Conservation (phyloP, 2,329 filamentous ascomycete genomes). For the Diaporthe batatas region DNA sequence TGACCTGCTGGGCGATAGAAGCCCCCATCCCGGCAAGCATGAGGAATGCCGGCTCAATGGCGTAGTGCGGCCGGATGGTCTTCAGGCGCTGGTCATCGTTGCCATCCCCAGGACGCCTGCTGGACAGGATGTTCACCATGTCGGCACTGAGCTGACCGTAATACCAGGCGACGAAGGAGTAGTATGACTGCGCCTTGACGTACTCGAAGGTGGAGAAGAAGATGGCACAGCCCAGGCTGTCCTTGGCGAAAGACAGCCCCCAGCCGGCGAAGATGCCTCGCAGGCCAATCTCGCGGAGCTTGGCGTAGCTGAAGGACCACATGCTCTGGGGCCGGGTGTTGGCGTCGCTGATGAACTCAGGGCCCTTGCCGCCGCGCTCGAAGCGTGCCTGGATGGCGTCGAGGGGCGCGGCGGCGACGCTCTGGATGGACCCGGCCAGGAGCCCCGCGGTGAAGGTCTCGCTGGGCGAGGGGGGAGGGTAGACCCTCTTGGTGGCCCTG, state of each 20-base stretch:
- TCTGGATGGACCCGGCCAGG: slow-evolving; percentile 77
- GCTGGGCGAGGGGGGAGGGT: slow-evolving; percentile 74
- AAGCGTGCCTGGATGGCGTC: slow-evolving; percentile 83
- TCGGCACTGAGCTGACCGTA: slow-evolving; percentile 72
- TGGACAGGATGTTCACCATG: slow-evolving; percentile 63
- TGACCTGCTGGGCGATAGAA: slow-evolving; percentile 75
- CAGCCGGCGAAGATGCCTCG: slow-evolving; percentile 82
- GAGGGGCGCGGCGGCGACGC: slow-evolving; percentile 78
- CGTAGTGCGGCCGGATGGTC: slow-evolving; percentile 79
- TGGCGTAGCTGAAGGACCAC: slow-evolving; percentile 78
- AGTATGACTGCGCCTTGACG: slow-evolving; percentile 80
- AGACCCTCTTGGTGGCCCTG: slow-evolving; percentile 70
- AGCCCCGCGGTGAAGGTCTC: slow-evolving; percentile 79
- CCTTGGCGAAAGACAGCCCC: slow-evolving; percentile 76
- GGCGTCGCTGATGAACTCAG: slow-evolving; percentile 56
- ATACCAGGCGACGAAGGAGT: slow-evolving; percentile 77
- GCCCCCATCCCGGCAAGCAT: slow-evolving; percentile 77
- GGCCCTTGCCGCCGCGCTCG: slow-evolving; percentile 55
- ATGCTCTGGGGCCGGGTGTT: slow-evolving; percentile 68
- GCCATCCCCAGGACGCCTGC: slow-evolving; percentile 56
- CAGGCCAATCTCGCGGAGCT: slow-evolving; percentile 78
- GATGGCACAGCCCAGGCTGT: slow-evolving; percentile 76
- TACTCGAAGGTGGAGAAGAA: slow-evolving; percentile 85
- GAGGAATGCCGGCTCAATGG: slow-evolving; percentile 80
- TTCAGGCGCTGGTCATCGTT: slow-evolving; percentile 49